Base-by-base conservation (phyloP, 257 asterid genomes). In the Solanum chiquidenum region DNA sequence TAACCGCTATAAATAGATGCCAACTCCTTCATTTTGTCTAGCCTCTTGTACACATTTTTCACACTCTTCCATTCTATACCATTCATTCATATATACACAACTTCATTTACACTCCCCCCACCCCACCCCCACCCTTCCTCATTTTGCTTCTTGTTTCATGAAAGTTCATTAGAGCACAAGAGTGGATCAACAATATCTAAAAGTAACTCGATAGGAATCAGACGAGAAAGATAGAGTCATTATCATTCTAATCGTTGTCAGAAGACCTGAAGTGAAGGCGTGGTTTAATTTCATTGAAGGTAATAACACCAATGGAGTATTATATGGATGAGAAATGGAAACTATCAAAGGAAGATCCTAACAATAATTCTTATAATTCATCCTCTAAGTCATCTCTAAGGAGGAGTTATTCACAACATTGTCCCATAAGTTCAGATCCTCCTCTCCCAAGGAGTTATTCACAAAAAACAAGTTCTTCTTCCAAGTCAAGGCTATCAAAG, bases 261-360 rank as follows among this genome's bases (percentile, higher is more conserved):
- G 9, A 72, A 72, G 27, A 18, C 44, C 16, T 72, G 14, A 72
- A 72, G 79, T 72, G 79, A 33, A 38, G 44, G 79, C 1, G 79
- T 33, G 79, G 25, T 72, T 38, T 75, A 16, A 40, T 38, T 79
- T 44, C 64, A 44, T 42, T 79, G 37, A 79, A 42, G 84, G 16
- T 1, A 38, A 42, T 27, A 44, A 42, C 34, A 83, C 11, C 33
- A 62, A 85, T 85, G 87, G 87, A 85, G 80, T 85, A 64, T 27
- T 85, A 85, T 29, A 85, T 85, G 87, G 87, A 85, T 62, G 87
- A 85, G 87, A 85, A 85, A 85, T 85, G 87, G 87, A 66, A 85
- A 46, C 29, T 85, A 38, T 85, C 87, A 20, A 66, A 71, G 31
- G 87, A 85, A 6, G 87, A 85, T 85, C 87, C 87, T 14, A 62